phyloP scores from a whole-genome alignment of 108 stramenopile species.

The Nannochloropsis salina region DNA sequence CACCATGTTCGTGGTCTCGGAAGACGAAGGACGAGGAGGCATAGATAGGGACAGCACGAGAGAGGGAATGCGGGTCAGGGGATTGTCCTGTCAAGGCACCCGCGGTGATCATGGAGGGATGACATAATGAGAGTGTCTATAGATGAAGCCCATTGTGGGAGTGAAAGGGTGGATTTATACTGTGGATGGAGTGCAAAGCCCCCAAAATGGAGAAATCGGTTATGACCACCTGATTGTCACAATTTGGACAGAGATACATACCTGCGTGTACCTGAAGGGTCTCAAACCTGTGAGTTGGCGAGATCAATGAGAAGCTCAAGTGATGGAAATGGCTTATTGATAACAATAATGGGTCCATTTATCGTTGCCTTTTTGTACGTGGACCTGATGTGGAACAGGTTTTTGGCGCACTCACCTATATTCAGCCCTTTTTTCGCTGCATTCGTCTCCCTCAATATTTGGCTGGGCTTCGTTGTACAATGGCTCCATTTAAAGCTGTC shows the following conservation, averaged over 20 bases:
- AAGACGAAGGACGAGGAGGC: not conserved
- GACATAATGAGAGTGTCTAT: not conserved
- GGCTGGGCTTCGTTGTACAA: not conserved
- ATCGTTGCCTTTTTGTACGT: not conserved
- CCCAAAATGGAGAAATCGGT: too few species aligned
- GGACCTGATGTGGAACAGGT: not conserved
- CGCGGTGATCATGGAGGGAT: not conserved
- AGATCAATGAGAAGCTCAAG: not conserved
- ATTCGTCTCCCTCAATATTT: not conserved
- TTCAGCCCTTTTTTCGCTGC: not conserved
- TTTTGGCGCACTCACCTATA: not conserved
- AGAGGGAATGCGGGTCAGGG: not conserved
- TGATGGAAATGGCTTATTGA: not conserved
- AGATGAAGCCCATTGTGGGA: not conserved
- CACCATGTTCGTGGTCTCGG: not conserved
- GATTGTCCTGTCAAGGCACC: not conserved
- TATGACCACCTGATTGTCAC: not conserved
- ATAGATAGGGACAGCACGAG: slow-evolving; percentile 10
- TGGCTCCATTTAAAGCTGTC: not conserved
- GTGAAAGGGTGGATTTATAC: not conserved
- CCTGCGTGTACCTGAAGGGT: not conserved
- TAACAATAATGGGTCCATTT: not conserved
- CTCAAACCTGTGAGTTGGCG: not conserved
- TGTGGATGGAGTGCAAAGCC: too few species aligned
- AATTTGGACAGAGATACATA: not conserved